Evolutionary conservation across 495 filamentous ascomycete genomes (phyloP), one percentile per base, ranked within the genome.

Genomic region (Tuber aestivum): DNA sequence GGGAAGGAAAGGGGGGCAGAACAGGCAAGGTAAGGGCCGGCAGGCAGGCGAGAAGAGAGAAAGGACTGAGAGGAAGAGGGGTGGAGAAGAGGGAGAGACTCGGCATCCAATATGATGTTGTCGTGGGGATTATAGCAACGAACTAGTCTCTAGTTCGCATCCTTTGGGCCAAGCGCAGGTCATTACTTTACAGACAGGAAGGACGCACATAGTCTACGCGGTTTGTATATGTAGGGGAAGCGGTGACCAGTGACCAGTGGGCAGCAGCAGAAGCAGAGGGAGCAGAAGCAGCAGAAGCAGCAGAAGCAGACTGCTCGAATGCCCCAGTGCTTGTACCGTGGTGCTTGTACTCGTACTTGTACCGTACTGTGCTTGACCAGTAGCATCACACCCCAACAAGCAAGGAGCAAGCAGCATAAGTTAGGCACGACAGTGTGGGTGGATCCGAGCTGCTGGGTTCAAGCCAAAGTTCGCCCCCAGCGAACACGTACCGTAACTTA

Each of bases 391-490:
- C 23, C 45, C 23, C 45, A 50, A 50, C 45, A 0, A 50, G 45
- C 45, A 23, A 50, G 45, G 8, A 50, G 45, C 45, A 9, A 50
- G 23, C n/a, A 65, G 56, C 56, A 65, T 32, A 65, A 65, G 56
- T 35, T 32, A 35, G 56, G 56, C 20, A 32, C 56, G 4, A 35
- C 56, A 73, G 77, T 79, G 78, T 79, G 78, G 76, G 73, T 75
- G 77, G 78, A 70, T 77, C 78, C 78, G 72, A 71, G 73, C 45
- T 79, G 72, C 73, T 79, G 78, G 78, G 78, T 75, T 78, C 77
- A 76, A 79, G 72, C 76, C 74, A 77, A 79, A 78, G 73, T 41
- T 71, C 73, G 37, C 74, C n/a, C 56, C 70, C 70, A 72, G 56
- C 27, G 14, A 65, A 65, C 56, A 65, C 56, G 56, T 65, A 65